Evolutionary conservation across 2,329 filamentous ascomycete genomes (phyloP).

Genomic region (Arthrinium puccinioides): DNA sequence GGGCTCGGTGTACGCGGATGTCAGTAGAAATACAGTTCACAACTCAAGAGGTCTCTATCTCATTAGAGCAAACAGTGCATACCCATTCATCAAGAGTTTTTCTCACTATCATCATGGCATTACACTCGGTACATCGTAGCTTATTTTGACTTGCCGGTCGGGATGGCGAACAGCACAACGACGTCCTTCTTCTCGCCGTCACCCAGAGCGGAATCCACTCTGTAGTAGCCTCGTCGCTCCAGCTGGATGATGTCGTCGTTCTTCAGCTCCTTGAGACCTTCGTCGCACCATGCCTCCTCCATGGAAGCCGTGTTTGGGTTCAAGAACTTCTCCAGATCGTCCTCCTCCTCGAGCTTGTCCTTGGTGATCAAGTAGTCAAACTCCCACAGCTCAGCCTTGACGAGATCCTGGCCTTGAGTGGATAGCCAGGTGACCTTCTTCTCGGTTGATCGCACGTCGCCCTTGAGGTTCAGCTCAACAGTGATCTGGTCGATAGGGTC

Average conservation of each 20-base stretch:
- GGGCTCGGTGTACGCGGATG: too few relatives aligned
- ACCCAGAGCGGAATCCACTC: constrained; percentile 63
- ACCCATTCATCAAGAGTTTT: too few relatives aligned
- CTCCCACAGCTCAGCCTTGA: constrained; percentile 81
- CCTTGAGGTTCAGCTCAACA: constrained; percentile 81
- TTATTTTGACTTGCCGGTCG: constrained; percentile 46
- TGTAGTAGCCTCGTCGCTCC: constrained; percentile 86
- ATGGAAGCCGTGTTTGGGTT: constrained; percentile 69
- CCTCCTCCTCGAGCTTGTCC: constrained; percentile 86
- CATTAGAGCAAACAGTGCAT: too few relatives aligned
- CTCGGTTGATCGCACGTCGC: constrained; percentile 89
- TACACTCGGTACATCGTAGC: too few relatives aligned
- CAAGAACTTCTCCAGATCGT: constrained; percentile 76
- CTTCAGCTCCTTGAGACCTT: constrained; percentile 71
- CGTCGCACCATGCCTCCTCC: constrained; percentile 71
- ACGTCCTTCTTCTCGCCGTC: constrained; percentile 45
- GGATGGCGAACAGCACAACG: constrained; percentile 50
- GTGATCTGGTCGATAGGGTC: constrained; percentile 62
- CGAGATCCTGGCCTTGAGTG: constrained; percentile 64
- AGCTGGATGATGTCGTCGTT: constrained; percentile 91
- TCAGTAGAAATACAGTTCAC: too few relatives aligned
- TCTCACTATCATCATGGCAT: too few relatives aligned
- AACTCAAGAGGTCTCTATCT: too few relatives aligned
- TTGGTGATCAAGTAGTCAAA: constrained; percentile 95
- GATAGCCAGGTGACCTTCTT: constrained; percentile 97